These are phyloP conservation scores for Saccharum hybrid DNA, from an alignment of 202 grass and related monocot genomes.

Conservation along the genomic window DNA sequence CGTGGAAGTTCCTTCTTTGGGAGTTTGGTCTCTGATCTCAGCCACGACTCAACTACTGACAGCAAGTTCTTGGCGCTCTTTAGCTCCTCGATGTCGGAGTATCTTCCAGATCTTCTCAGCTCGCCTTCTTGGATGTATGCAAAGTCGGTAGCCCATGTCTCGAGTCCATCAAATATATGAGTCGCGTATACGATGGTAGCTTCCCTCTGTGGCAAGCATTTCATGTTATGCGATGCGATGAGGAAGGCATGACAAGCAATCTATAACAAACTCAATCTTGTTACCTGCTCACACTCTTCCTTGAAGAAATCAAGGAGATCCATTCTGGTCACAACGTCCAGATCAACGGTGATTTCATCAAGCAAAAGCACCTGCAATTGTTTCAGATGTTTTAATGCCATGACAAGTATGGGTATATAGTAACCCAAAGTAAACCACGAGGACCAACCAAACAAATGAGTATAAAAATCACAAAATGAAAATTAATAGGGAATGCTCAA, in stretches of 20 bases:
- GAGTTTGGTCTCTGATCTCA: slow-evolving; percentile 68
- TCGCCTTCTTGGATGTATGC: slow-evolving; percentile 94
- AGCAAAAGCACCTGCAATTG: slow-evolving; percentile 80
- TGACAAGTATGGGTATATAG: slow-evolving; percentile 7
- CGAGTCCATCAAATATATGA: slow-evolving; percentile 93
- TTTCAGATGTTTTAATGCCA: slow-evolving; percentile 34
- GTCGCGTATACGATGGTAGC: slow-evolving; percentile 90
- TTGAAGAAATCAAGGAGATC: slow-evolving; percentile 96
- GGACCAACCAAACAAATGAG: neutral
- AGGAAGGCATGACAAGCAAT: neutral
- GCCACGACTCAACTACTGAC: slow-evolving; percentile 86
- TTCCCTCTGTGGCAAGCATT: slow-evolving; percentile 59
- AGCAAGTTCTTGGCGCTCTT: slow-evolving; percentile 74
- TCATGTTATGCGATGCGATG: slow-evolving; percentile 33
- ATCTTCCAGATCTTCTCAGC: slow-evolving; percentile 61
- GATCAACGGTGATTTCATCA: slow-evolving; percentile 89
- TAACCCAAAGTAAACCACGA: slow-evolving; percentile 9
- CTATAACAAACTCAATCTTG: neutral
- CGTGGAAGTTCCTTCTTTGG: slow-evolving; percentile 60
- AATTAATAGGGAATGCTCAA: neutral
- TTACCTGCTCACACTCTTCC: slow-evolving; percentile 93
- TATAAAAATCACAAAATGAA: neutral
- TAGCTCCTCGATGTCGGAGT: slow-evolving; percentile 63
- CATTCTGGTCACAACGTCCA: slow-evolving; percentile 92
- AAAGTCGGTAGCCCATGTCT: slow-evolving; percentile 80